Evolutionary conservation across 2,329 filamentous ascomycete genomes (phyloP), one percentile per base, ranked within the genome.

Genomic region (Botryotinia globosa): DNA sequence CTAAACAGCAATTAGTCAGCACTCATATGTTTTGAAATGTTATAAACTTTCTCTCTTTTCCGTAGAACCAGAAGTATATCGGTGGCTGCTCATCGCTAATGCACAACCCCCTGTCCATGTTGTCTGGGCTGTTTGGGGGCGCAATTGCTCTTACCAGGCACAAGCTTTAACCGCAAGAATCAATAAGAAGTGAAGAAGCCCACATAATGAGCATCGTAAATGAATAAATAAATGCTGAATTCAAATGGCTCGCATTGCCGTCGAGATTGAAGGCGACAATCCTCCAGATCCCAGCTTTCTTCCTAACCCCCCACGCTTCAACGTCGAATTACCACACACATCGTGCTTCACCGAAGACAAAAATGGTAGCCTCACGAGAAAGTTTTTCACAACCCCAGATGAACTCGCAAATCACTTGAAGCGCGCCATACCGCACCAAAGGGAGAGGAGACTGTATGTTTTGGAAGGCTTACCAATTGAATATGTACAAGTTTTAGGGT

Each of bases 31-130:
- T 54, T 9, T 29, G 51, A 14, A n/a, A 56, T 56, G 16, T 56
- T 18, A 56, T 18, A 29, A 3, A 32, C n/a, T 56, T 56, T 0
- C n/a, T 29, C 51, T 56, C 51, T 51, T 5, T 7, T 56, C 16
- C n/a, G 51, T 29, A 18, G 14, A 32, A 42, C 6, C 16, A 39
- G 3, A 25, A 16, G 25, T 14, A 64, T 45, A 44, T 45, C 32
- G n/a, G 45, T 67, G 64, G 64, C 44, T 51, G 42, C 34, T 34
- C n/a, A 64, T 64, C 62, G 39, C 42, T 32, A 67, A 67, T 67
- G 64, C 25, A 67, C 44, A 54, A 34, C 64, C 64, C 62, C 34
- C 12, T 48, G 29, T 29, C 16, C 48, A 20, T 20, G 61, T 42
- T 39, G 4, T 44, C 39, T 29, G 39, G 61, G 39, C 61, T 20